Conservation (phyloP, 2,329 filamentous ascomycete species). For the Laburnicola sp. region DNA sequence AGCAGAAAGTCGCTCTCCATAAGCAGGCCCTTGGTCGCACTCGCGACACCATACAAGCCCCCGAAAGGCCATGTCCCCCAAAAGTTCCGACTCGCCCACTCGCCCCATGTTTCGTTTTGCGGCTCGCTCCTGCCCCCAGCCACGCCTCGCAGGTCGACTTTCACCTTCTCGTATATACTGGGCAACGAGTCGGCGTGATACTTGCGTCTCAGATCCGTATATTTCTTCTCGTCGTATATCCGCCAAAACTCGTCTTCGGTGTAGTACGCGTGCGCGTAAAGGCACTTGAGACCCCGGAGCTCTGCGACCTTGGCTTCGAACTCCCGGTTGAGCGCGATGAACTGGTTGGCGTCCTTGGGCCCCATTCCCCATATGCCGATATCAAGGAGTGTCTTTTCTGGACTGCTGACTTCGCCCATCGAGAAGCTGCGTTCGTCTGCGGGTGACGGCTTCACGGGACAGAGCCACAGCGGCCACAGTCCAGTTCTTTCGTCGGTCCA, state of each 20-base stretch:
- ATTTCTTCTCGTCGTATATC: slow-evolving; percentile 64
- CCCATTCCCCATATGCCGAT: slow-evolving; percentile 80
- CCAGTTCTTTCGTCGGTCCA: slow-evolving; percentile 54
- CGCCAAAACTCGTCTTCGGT: slow-evolving; percentile 70
- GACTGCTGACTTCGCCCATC: slow-evolving; percentile 32
- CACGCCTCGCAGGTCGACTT: slow-evolving; percentile 48
- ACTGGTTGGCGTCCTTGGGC: slow-evolving; percentile 57
- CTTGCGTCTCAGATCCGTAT: slow-evolving; percentile 64
- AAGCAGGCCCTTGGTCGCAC: slow-evolving; percentile 39
- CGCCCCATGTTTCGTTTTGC: slow-evolving; percentile 28
- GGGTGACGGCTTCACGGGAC: slow-evolving; percentile 50
- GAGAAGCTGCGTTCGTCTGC: slow-evolving; percentile 33
- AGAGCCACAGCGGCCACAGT: slow-evolving; percentile 63
- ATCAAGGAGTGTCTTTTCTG: slow-evolving; percentile 39
- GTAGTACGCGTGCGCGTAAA: slow-evolving; percentile 87
- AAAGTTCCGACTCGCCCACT: slow-evolving; percentile 30
- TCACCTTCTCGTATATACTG: slow-evolving; percentile 70
- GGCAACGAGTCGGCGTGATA: slow-evolving; percentile 67
- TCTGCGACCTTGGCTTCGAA: slow-evolving; percentile 71
- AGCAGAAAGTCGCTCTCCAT: slow-evolving; percentile 40
- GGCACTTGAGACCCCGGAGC: slow-evolving; percentile 80
- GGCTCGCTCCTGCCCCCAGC: slow-evolving; percentile 16
- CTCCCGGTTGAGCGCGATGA: slow-evolving; percentile 69
- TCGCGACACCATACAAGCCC: slow-evolving; percentile 46
- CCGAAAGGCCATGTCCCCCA: slow-evolving; percentile 45